Conservation (phyloP, 2,329 filamentous ascomycete species). For the Colletotrichum sp. region DNA sequence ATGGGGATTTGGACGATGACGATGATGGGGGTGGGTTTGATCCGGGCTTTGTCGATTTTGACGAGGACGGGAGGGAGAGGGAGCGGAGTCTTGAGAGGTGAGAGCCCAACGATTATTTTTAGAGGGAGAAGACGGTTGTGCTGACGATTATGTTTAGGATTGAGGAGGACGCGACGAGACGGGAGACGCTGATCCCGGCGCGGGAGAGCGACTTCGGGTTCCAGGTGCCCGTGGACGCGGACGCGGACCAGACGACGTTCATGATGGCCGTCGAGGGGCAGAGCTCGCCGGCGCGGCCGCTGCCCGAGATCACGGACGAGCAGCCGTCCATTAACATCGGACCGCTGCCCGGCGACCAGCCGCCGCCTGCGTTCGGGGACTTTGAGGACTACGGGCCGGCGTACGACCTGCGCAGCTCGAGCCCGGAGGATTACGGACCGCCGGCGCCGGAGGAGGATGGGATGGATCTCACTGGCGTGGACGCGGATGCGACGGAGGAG, state of each 20-base stretch:
- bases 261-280: conserved; percentile 41
- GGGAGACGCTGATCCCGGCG: conserved; percentile 38
- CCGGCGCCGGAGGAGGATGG: conserved; percentile 28
- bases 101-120: not conserved
- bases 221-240: conserved; percentile 51
- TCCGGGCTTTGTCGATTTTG: conserved; percentile 32
- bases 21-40: conserved; percentile 57
- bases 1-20: conserved; percentile 42
- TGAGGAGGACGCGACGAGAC: conserved; percentile 45
- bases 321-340: conserved; percentile 8
- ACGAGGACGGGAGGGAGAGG: conserved; percentile 40
- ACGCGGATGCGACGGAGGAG: conserved; percentile 24
- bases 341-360: conserved; percentile 20
- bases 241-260: conserved; percentile 57
- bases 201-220: conserved; percentile 58
- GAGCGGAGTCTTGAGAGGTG: conserved; percentile 50
- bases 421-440: conserved; percentile 48
- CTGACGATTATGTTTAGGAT: conserved; percentile 28
- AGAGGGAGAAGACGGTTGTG: not conserved
- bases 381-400: not conserved
- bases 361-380: conserved; percentile 9
- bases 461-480: not conserved
- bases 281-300: conserved; percentile 19
- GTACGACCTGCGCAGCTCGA: conserved; percentile 13
- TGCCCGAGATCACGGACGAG: conserved; percentile 23